phyloP scores from a whole-genome alignment of 2,329 filamentous ascomycete species.

The Aspergillus japonicus region DNA sequence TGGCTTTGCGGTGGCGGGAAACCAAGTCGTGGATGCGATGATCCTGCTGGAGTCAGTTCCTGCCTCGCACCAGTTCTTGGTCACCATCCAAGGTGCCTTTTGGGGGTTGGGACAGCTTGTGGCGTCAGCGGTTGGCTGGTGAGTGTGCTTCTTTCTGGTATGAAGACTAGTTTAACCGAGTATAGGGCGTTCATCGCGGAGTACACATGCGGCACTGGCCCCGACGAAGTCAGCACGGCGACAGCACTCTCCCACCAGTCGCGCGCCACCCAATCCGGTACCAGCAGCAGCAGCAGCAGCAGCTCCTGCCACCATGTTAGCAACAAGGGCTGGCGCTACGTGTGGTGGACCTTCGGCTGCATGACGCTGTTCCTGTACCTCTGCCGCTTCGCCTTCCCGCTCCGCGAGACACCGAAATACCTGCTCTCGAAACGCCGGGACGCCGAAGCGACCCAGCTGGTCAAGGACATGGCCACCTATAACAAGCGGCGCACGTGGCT shows the following conservation, averaged over 20 bases:
- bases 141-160: not conserved
- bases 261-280: slow-evolving; percentile 1
- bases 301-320: slow-evolving; percentile 22
- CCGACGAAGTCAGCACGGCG: slow-evolving; percentile 17
- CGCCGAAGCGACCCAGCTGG: slow-evolving; percentile 19
- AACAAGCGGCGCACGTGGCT: slow-evolving; percentile 21
- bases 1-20: slow-evolving; percentile 20
- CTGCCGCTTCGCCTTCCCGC: slow-evolving; percentile 17
- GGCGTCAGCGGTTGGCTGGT: slow-evolving; percentile 20
- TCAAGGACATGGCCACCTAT: slow-evolving; percentile 20
- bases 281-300: slow-evolving; percentile 15
- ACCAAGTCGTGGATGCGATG: slow-evolving; percentile 17
- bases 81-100: slow-evolving; percentile 18
- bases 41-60: slow-evolving; percentile 21
- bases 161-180: not conserved
- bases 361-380: slow-evolving; percentile 22
- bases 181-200: slow-evolving; percentile 21
- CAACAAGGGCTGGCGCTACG: slow-evolving; percentile 26
- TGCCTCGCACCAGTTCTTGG: slow-evolving; percentile 21
- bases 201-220: slow-evolving; percentile 25
- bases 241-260: slow-evolving; percentile 7
- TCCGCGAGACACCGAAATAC: slow-evolving; percentile 21
- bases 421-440: slow-evolving; percentile 18
- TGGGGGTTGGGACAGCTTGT: slow-evolving; percentile 22
- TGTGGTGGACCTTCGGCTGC: slow-evolving; percentile 25